Conservation (phyloP, 2,329 filamentous ascomycete species). For the Cordyceps farinosa region DNA sequence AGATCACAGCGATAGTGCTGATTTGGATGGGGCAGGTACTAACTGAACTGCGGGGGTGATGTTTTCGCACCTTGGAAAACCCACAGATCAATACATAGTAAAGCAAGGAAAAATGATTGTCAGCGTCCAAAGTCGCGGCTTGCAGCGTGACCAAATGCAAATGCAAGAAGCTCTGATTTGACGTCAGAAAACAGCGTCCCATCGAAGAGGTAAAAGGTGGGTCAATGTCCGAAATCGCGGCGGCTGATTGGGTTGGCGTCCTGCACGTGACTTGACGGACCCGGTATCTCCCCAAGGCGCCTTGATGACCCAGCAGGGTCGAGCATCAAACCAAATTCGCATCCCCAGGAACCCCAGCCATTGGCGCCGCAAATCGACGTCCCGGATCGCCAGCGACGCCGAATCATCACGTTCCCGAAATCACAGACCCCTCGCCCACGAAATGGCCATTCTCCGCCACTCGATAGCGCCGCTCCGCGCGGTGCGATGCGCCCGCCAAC, state of each 20-base stretch:
- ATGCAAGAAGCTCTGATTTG: background rate
- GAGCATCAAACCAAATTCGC: constrained; percentile 7
- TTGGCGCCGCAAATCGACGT: constrained; percentile 29
- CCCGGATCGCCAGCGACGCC: constrained; percentile 20
- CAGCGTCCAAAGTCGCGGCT: background rate
- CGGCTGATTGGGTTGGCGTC: background rate
- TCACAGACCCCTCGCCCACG: background rate
- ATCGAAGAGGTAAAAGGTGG: constrained; percentile 1
- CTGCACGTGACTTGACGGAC: constrained; percentile 11
- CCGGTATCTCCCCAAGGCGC: constrained; percentile 4
- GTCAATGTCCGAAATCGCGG: background rate
- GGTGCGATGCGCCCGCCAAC: constrained; percentile 36
- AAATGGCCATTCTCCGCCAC: constrained; percentile 37
- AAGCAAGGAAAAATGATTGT: background rate
- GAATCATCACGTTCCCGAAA: constrained; percentile 16
- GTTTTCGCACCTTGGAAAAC: background rate
- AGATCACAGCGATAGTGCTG: background rate
- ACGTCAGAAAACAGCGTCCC: constrained; percentile 6
- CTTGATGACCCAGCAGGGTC: constrained; percentile 11
- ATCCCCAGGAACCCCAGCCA: constrained; percentile 22
- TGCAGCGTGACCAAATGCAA: background rate
- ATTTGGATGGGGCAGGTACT: background rate
- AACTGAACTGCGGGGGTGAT: background rate
- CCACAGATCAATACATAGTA: background rate
- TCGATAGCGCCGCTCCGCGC: constrained; percentile 36